A percentile compares a stretch with the other conserved stretches of the same genome.
phyloP scores from a whole-genome alignment of 2,329 filamentous ascomycete species.

The Fusarium paranaense region DNA sequence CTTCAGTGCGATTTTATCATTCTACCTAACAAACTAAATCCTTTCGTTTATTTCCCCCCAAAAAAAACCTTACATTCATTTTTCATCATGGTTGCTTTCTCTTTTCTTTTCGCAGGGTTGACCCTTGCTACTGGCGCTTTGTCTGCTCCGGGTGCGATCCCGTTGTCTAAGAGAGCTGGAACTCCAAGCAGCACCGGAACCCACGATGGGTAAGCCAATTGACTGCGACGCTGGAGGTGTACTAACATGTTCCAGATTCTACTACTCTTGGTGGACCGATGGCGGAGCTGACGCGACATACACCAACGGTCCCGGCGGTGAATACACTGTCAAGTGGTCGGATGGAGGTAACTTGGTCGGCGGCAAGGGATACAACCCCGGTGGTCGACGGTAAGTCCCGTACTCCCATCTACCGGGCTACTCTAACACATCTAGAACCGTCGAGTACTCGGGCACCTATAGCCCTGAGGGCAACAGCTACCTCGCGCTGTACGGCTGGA shows the following conservation, averaged over 20 bases:
- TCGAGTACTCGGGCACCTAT: constrained; percentile 45
- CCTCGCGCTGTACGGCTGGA: constrained; percentile 55
- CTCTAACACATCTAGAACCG: constrained; percentile 7
- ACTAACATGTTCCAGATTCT: constrained; percentile 46
- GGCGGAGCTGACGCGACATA: constrained; percentile 57
- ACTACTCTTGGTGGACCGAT: constrained; percentile 62
- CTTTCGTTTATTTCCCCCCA: not conserved
- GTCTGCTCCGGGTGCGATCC: constrained; percentile 42
- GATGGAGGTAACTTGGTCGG: constrained; percentile 44
- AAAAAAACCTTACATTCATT: not conserved
- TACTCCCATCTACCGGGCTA: not conserved
- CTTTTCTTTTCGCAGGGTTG: constrained; percentile 42
- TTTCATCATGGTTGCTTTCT: constrained; percentile 41
- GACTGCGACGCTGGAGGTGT: not conserved
- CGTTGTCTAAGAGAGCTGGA: constrained; percentile 28
- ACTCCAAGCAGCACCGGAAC: constrained; percentile 52
- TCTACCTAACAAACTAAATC: constrained; percentile 4
- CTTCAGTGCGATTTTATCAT: not conserved
- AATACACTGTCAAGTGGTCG: constrained; percentile 58
- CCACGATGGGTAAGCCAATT: constrained; percentile 48
- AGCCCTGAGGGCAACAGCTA: constrained; percentile 50
- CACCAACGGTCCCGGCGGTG: constrained; percentile 55
- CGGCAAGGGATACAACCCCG: constrained; percentile 36
- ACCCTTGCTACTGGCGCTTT: constrained; percentile 35
- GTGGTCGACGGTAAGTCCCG: constrained; percentile 52